Conservation (phyloP, 2,329 filamentous ascomycete genomes). For the Aspergillus costaricaensis region DNA sequence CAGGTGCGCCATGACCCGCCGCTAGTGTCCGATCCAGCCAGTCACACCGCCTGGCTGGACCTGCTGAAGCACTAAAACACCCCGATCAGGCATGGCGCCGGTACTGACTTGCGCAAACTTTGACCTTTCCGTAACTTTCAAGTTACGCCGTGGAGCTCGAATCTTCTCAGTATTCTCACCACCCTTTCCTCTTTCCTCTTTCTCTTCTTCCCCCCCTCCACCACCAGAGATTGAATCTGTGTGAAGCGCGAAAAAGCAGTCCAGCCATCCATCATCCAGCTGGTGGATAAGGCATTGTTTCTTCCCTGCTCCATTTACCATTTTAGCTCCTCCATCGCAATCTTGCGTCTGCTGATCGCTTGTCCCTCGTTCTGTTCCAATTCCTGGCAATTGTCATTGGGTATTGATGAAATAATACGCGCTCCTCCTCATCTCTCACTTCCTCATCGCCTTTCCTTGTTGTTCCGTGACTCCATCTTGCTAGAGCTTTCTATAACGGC, state of each 20-base stretch:
- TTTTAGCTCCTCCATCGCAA: background rate
- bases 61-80: background rate
- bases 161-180: constrained; percentile 6
- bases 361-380: background rate
- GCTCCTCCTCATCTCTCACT: background rate
- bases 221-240: too few relatives aligned
- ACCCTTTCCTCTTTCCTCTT: constrained; percentile 12
- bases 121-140: constrained; percentile 12
- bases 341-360: background rate
- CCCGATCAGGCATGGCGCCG: constrained; percentile 4
- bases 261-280: constrained; percentile 2
- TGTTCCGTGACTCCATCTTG: background rate
- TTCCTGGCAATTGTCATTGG: background rate
- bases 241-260: too few relatives aligned
- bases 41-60: constrained; percentile 3
- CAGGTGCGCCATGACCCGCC: constrained; percentile 19
- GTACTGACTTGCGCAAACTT: constrained; percentile 18
- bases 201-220: background rate
- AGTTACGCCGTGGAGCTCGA: background rate
- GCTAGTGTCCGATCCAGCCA: background rate
- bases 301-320: background rate
- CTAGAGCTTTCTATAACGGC: constrained; percentile 1
- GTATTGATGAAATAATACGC: constrained; percentile 4
- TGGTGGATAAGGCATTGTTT: background rate
- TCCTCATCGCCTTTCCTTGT: background rate